phyloP scores from a whole-genome alignment of 495 filamentous ascomycete species.

The Letharia columbiana region DNA sequence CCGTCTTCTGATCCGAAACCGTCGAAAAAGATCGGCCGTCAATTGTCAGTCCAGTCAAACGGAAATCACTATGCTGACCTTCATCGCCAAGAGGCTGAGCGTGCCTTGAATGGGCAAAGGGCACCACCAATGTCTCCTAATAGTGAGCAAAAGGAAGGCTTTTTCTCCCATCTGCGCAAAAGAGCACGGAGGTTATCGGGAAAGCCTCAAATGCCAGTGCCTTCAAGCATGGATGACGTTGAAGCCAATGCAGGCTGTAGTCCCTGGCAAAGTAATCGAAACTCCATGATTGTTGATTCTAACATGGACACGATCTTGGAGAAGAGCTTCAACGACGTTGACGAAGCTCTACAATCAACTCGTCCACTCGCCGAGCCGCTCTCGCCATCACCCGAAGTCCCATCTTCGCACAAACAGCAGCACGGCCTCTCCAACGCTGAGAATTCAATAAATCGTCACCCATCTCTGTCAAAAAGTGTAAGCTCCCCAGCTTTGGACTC shows the following conservation, averaged over 20 bases:
- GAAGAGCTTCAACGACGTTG: constrained; percentile 60
- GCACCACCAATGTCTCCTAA: constrained; percentile 54
- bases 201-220: constrained; percentile 67
- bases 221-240: constrained; percentile 69
- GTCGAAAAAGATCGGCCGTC: constrained; percentile 88
- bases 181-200: constrained; percentile 88
- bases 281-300: constrained; percentile 74
- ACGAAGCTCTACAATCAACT: constrained; percentile 67
- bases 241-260: constrained; percentile 87
- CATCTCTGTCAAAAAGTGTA: constrained; percentile 66
- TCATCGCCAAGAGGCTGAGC: constrained; percentile 84
- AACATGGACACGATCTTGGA: constrained; percentile 44
- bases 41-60: constrained; percentile 90
- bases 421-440: constrained; percentile 14
- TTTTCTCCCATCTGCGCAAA: constrained; percentile 96
- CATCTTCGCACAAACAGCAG: constrained; percentile 40
- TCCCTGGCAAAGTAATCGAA: constrained; percentile 76
- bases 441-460: constrained; percentile 52
- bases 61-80: constrained; percentile 82
- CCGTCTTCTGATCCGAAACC: constrained; percentile 53
- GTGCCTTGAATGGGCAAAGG: constrained; percentile 75
- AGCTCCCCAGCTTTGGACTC: constrained; percentile 56
- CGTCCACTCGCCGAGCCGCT: constrained; percentile 54
- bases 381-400: constrained; percentile 43
- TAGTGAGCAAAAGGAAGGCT: constrained; percentile 76